A percentile compares a stretch with the other conserved stretches of the same genome.
These are phyloP conservation scores for Amanita molliuscula DNA, from an alignment of 768 basidiomycete genomes.

Conservation along the genomic window DNA sequence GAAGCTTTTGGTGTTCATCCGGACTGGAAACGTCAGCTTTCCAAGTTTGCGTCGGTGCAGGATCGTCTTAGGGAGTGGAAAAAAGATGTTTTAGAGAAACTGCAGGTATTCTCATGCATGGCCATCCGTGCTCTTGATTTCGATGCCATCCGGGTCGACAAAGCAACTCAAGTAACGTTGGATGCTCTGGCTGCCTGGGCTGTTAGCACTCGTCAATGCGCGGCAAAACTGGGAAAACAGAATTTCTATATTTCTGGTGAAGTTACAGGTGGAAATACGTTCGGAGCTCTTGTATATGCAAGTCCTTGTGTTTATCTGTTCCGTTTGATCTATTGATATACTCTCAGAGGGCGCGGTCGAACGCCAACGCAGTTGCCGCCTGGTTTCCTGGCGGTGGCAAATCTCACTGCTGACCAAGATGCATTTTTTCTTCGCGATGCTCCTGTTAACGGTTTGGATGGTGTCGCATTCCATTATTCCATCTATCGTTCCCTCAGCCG, in stretches of 20 bases:
- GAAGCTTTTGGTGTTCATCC: constrained; percentile 96
- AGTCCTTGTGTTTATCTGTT: constrained; percentile 16
- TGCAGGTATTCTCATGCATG: constrained; percentile 76
- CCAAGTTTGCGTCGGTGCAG: constrained; percentile 94
- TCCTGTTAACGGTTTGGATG: constrained; percentile 55
- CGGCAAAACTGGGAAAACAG: constrained; percentile 56
- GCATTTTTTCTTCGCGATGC: constrained; percentile 75
- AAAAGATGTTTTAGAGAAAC: constrained; percentile 65
- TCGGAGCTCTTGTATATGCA: constrained; percentile 81
- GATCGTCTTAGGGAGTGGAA: constrained; percentile 94
- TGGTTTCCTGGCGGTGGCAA: constrained; percentile 59
- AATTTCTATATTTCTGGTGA: constrained; percentile 92
- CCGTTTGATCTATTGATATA: background rate
- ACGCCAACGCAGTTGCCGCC: constrained; percentile 63
- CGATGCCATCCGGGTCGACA: constrained; percentile 93
- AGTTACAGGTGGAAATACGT: constrained; percentile 89
- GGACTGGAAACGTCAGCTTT: constrained; percentile 87
- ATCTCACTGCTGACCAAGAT: constrained; percentile 45
- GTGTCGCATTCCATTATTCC: constrained; percentile 89
- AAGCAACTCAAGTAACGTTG: constrained; percentile 85
- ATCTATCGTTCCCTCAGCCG: constrained; percentile 80
- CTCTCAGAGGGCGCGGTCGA: constrained; percentile 73
- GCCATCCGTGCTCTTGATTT: constrained; percentile 81
- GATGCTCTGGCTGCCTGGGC: constrained; percentile 75
- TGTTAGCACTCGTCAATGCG: constrained; percentile 63